phyloP scores from a whole-genome alignment of 257 asterid genomes.

The Nicotiana otophora region DNA sequence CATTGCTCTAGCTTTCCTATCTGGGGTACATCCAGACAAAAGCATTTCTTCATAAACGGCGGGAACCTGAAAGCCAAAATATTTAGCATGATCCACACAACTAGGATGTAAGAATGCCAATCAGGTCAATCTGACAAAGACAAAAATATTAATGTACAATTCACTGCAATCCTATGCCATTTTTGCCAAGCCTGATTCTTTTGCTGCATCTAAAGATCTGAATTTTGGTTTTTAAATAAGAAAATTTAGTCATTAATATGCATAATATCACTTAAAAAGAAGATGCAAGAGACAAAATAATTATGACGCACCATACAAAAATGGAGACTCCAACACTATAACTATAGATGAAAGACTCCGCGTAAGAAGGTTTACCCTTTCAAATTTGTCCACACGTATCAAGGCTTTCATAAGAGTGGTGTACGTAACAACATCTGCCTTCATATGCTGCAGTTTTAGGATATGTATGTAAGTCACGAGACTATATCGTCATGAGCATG shows the following conservation, averaged over 20 bases:
- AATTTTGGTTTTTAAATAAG: not conserved
- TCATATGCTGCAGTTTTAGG: conserved; percentile 56
- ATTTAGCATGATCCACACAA: not conserved
- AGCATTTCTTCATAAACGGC: conserved; percentile 94
- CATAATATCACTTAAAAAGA: not conserved
- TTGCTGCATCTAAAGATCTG: not conserved
- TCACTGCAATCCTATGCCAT: not conserved
- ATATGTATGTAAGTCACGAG: conserved; percentile 10
- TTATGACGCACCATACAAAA: not conserved
- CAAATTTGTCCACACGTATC: conserved; percentile 82
- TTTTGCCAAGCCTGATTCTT: not conserved
- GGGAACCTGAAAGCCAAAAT: conserved; percentile 57
- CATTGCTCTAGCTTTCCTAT: conserved; percentile 94
- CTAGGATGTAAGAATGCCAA: not conserved
- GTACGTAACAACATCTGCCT: conserved; percentile 88
- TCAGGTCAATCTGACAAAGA: not conserved
- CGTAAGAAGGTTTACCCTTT: conserved; percentile 39
- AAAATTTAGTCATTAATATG: not conserved
- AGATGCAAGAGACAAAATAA: not conserved
- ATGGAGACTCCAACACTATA: not conserved
- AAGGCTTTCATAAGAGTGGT: conserved; percentile 96
- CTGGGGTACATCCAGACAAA: conserved; percentile 74
- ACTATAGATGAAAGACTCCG: not conserved
- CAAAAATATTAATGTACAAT: not conserved
- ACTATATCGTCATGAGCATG: not conserved